Conservation (phyloP, 2,329 filamentous ascomycete species). For the Botrytis tulipae region DNA sequence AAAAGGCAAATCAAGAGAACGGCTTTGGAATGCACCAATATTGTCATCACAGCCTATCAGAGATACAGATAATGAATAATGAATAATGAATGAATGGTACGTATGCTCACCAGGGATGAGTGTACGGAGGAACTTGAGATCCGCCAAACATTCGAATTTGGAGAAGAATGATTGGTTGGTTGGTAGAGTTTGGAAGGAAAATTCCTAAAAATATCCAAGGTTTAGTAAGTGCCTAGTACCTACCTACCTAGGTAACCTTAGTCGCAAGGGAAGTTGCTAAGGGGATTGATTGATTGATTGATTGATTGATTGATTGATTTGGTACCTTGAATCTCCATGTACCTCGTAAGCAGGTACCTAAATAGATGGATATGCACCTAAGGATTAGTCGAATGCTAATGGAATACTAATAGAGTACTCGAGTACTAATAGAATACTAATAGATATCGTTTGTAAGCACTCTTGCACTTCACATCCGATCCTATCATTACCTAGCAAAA, state of each 20-base stretch:
- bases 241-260: too few species aligned
- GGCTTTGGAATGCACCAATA: background rate
- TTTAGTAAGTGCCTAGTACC: too few species aligned
- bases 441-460: background rate
- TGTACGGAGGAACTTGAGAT: background rate
- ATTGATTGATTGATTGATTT: background rate
- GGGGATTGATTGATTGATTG: background rate
- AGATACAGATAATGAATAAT: too few species aligned
- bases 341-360: too few species aligned
- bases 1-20: background rate
- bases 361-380: background rate
- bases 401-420: too few species aligned
- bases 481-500: background rate
- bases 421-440: background rate
- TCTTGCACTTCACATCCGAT: background rate
- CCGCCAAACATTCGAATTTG: background rate
- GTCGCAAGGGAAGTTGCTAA: background rate
- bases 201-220: constrained; percentile 3
- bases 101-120: background rate
- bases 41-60: background rate
- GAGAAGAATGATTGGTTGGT: background rate
- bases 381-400: background rate
- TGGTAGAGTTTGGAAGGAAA: background rate
- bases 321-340: background rate
- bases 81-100: too few species aligned